These are phyloP conservation scores for Leccinum broughii DNA, from an alignment of 768 basidiomycete species.

Conservation along the genomic window DNA sequence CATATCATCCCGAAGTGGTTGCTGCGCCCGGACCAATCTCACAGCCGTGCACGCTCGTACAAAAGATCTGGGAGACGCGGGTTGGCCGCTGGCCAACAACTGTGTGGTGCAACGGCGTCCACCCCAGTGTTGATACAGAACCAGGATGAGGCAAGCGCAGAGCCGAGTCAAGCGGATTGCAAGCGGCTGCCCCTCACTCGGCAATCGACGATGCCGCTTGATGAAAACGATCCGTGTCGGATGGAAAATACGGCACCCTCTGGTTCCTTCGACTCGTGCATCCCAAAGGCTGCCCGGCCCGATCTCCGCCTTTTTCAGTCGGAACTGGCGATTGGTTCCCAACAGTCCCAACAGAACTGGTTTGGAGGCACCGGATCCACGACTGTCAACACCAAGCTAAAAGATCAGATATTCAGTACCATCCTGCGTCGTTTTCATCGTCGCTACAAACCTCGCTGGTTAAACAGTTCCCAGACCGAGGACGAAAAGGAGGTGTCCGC, in stretches of 20 bases:
- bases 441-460: constrained; percentile 37
- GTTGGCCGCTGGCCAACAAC: constrained; percentile 40
- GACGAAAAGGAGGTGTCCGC: constrained; percentile 57
- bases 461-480: constrained; percentile 45
- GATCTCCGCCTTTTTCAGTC: constrained; percentile 43
- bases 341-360: constrained; percentile 45
- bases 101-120: constrained; percentile 60
- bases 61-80: constrained; percentile 33
- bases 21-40: constrained; percentile 50
- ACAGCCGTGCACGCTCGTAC: constrained; percentile 52
- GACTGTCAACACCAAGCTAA: constrained; percentile 88
- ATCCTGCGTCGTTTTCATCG: constrained; percentile 75
- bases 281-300: constrained; percentile 19
- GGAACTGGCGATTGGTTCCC: constrained; percentile 35
- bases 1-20: constrained; percentile 97
- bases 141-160: constrained; percentile 23
- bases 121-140: constrained; percentile 62
- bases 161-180: constrained; percentile 8
- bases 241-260: constrained; percentile 37
- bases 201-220: constrained; percentile 38
- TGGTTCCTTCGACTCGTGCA: constrained; percentile 15
- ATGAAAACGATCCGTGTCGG: constrained; percentile 47
- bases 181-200: constrained; percentile 45
- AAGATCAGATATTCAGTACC: constrained; percentile 93
- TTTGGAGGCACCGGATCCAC: constrained; percentile 94